Conservation (phyloP, 148 eudicot genomes). For the Rhododendron molle region DNA sequence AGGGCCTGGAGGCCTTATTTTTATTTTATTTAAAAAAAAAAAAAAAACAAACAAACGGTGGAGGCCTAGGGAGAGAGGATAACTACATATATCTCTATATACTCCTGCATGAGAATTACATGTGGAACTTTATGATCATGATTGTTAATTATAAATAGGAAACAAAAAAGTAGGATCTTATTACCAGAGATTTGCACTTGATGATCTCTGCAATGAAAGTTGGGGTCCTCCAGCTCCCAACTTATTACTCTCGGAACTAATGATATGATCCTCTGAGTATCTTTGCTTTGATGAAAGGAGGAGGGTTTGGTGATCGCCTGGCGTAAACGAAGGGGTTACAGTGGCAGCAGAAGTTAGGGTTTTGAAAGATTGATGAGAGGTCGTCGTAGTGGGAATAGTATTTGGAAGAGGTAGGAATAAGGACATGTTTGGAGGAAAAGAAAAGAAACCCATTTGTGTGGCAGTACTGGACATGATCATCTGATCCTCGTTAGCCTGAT, state of each 20-base stretch:
- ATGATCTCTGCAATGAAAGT: constrained; percentile 44
- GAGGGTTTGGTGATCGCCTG: not conserved
- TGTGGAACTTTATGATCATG: not conserved
- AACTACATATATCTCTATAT: not conserved
- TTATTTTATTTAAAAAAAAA: no score
- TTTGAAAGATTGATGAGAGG: constrained; percentile 20
- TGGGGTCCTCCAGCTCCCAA: constrained; percentile 36
- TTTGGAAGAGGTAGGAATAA: constrained; percentile 1
- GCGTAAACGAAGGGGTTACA: not conserved
- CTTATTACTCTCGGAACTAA: not conserved
- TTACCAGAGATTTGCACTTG: constrained; percentile 45
- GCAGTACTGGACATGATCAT: constrained; percentile 7
- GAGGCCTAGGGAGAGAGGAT: not conserved
- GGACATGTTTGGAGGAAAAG: constrained; percentile 32
- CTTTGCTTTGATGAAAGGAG: constrained; percentile 28
- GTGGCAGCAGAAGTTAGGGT: constrained; percentile 11
- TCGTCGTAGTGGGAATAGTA: constrained; percentile 15
- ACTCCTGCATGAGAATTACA: not conserved
- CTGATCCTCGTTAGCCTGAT: not conserved
- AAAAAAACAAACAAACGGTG: not conserved
- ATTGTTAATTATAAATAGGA: not conserved
- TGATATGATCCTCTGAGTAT: not conserved
- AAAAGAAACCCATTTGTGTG: constrained; percentile 43
- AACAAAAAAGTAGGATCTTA: not conserved
- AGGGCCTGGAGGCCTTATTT: no score